These are phyloP conservation scores for Yamadazyma sp. DNA, from an alignment of 805 yeast species.

Conservation along the genomic window DNA sequence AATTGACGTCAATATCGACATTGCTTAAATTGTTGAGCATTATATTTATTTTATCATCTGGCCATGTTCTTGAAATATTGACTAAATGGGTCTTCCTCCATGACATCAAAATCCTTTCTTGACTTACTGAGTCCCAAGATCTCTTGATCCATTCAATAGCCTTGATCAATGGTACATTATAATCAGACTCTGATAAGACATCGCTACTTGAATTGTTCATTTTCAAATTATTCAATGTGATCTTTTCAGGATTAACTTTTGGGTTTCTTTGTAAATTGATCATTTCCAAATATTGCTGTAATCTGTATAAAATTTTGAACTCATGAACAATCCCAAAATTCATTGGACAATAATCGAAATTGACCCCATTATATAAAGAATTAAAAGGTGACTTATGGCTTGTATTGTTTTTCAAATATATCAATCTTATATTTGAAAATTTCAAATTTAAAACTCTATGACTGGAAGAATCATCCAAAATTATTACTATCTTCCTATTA, in stretches of 20 bases:
- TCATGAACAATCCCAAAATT: slow-evolving; percentile 64
- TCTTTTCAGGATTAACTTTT: slow-evolving; percentile 1
- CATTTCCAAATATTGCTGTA: slow-evolving; percentile 53
- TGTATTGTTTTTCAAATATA: slow-evolving; percentile 37
- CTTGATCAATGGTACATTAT: slow-evolving; percentile 49
- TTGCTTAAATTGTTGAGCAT: slow-evolving; percentile 1
- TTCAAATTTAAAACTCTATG: slow-evolving; percentile 50
- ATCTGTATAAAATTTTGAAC: slow-evolving; percentile 54
- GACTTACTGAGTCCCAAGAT: slow-evolving; percentile 49
- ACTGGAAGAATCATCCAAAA: slow-evolving; percentile 60
- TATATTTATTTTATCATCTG: slow-evolving; percentile 9
- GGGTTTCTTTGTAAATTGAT: slow-evolving; percentile 27
- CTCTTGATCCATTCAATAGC: slow-evolving; percentile 57
- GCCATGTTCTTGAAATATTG: slow-evolving; percentile 28
- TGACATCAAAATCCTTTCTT: slow-evolving; percentile 27
- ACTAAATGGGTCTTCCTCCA: slow-evolving; percentile 37
- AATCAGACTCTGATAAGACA: slow-evolving; percentile 37
- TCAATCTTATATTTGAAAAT: slow-evolving; percentile 32
- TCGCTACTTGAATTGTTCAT: slow-evolving; percentile 16
- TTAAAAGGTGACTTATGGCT: slow-evolving; percentile 36
- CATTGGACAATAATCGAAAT: slow-evolving; percentile 56
- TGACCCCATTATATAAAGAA: slow-evolving; percentile 40
- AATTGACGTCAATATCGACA: slow-evolving; percentile 18
- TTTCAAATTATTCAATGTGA: slow-evolving; percentile 3
- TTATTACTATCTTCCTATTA: slow-evolving; percentile 48